Conservation (phyloP, 371 early-diverging fungal species). For the Rhizomucor pusillus region DNA sequence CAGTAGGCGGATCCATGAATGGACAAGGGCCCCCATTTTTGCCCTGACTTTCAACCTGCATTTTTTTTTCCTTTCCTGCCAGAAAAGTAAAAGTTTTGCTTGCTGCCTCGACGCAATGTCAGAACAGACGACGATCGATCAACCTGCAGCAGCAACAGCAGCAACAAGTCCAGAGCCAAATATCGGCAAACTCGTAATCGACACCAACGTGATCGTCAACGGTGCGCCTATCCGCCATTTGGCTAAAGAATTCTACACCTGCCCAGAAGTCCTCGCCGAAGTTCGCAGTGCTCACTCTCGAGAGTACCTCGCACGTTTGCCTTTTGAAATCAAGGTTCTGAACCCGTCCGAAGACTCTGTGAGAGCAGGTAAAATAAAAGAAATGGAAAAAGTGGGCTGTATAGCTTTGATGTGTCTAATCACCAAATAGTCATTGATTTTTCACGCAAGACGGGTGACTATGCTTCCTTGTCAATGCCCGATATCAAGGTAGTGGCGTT, state of each 20-base stretch:
- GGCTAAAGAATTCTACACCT: constrained; percentile 78
- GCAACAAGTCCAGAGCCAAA: neutral
- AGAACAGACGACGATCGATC: no score
- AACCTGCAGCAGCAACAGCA: no score
- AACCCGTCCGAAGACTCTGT: constrained; percentile 79
- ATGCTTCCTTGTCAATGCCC: constrained; percentile 71
- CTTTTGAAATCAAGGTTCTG: constrained; percentile 65
- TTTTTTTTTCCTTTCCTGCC: neutral
- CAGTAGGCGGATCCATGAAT: neutral
- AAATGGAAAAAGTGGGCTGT: neutral
- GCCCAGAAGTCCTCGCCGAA: constrained; percentile 88
- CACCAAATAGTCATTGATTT: constrained; percentile 67
- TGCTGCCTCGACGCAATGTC: no score
- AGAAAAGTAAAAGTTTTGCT: neutral
- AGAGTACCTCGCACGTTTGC: constrained; percentile 60
- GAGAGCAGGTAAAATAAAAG: constrained; percentile 54
- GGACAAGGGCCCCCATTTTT: neutral
- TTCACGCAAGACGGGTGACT: constrained; percentile 93
- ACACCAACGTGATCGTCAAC: constrained; percentile 63
- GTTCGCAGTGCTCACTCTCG: constrained; percentile 77
- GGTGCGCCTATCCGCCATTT: constrained; percentile 41
- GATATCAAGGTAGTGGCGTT: constrained; percentile 92
- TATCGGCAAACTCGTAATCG: constrained; percentile 55
- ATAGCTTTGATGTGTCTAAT: neutral
- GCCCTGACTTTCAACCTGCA: neutral